phyloP scores from a whole-genome alignment of 1,284 basidiomycete species.

The Heterobasidion irregulare region DNA sequence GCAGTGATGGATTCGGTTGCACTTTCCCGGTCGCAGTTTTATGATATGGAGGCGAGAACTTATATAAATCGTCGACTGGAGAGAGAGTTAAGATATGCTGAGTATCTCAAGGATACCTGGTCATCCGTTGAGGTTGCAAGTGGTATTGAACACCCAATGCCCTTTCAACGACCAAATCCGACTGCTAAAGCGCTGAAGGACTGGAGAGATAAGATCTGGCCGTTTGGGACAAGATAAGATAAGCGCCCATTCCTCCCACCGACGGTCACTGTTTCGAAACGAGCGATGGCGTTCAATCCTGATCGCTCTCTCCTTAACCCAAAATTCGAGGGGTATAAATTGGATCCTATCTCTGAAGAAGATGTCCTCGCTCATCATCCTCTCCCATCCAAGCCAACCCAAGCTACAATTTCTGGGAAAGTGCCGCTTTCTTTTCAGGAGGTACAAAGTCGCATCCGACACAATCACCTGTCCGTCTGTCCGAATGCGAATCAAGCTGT shows the following conservation, averaged over 20 bases:
- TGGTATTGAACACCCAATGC: too few relatives aligned
- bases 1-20: neutral
- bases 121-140: too few relatives aligned
- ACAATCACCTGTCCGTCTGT: conserved; percentile 71
- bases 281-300: conserved; percentile 24
- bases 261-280: too few relatives aligned
- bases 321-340: conserved; percentile 80
- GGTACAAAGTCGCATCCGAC: conserved; percentile 74
- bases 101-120: too few relatives aligned
- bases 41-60: too few relatives aligned
- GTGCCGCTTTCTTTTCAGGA: conserved; percentile 69
- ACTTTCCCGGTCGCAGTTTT: too few relatives aligned
- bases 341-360: conserved; percentile 53
- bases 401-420: conserved; percentile 51
- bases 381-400: conserved; percentile 46
- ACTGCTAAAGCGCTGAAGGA: too few relatives aligned
- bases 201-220: too few relatives aligned
- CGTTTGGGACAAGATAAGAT: neutral
- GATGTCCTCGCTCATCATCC: conserved; percentile 40
- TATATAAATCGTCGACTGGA: too few relatives aligned
- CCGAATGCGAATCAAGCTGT: conserved; percentile 38
- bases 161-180: too few relatives aligned
- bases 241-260: neutral
- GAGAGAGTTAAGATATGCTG: too few relatives aligned
- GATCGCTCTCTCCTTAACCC: conserved; percentile 57